Conservation (phyloP, 176 grass and related monocot species). For the Puya raimondii region DNA sequence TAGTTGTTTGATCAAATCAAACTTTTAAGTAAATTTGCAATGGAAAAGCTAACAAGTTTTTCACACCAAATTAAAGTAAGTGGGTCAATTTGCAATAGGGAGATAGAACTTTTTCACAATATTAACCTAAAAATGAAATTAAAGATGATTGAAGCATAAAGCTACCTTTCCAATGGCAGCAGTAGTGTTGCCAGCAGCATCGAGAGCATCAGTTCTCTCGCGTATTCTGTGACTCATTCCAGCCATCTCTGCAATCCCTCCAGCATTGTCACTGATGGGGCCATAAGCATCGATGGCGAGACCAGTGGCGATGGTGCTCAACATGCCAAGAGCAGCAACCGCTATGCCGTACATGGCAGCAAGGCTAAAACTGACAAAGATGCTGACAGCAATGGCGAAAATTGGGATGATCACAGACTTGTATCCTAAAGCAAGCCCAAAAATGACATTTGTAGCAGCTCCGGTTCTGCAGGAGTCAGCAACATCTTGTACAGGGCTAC, state of each 20-base stretch:
- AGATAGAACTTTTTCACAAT: no score
- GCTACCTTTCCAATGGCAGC: slow-evolving; percentile 88
- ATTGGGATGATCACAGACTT: slow-evolving; percentile 90
- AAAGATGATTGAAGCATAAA: neutral
- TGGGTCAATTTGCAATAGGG: no score
- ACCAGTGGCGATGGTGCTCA: slow-evolving; percentile 87
- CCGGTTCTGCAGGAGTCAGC: slow-evolving; percentile 63
- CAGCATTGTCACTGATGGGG: slow-evolving; percentile 93
- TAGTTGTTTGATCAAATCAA: no score
- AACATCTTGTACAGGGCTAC: slow-evolving; percentile 43
- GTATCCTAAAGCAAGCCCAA: slow-evolving; percentile 83
- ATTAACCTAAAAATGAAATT: neutral
- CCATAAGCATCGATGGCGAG: slow-evolving; percentile 91
- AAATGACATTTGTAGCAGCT: slow-evolving; percentile 87
- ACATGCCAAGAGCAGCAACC: slow-evolving; percentile 88
- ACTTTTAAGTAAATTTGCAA: no score
- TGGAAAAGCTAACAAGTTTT: no score
- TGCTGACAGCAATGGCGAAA: slow-evolving; percentile 84
- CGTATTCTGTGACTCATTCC: slow-evolving; percentile 95
- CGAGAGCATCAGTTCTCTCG: slow-evolving; percentile 89
- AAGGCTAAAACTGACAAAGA: slow-evolving; percentile 82
- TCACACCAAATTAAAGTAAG: no score
- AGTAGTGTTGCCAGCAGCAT: slow-evolving; percentile 88
- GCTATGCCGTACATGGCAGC: slow-evolving; percentile 89
- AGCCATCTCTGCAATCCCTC: slow-evolving; percentile 93